phyloP scores from a whole-genome alignment of 78 protist species.

The Creolimax fragrantissima region DNA sequence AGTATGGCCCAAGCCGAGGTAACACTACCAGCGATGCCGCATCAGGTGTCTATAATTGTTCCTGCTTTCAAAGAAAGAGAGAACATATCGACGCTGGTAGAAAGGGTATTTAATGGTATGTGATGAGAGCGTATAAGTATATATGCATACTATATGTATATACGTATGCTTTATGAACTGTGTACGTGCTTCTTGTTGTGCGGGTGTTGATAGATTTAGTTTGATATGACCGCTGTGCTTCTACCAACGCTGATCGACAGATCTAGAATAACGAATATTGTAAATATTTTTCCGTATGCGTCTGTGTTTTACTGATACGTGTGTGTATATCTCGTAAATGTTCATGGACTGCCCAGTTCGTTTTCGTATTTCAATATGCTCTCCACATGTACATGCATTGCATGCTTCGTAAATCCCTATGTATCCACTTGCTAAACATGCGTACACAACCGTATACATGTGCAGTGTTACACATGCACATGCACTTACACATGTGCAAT shows the following conservation, averaged over 20 bases:
- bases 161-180: not conserved
- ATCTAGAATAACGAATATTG: too few relatives aligned
- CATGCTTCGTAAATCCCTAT: too few relatives aligned
- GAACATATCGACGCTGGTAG: constrained; percentile 4
- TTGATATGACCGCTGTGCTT: too few relatives aligned
- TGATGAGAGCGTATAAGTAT: not conserved
- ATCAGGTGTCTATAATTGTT: constrained; percentile 21
- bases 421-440: too few relatives aligned
- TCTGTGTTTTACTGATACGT: too few relatives aligned
- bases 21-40: not conserved
- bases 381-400: too few relatives aligned
- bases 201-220: too few relatives aligned
- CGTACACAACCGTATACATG: not conserved
- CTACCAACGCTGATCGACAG: too few relatives aligned
- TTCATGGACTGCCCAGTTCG: too few relatives aligned
- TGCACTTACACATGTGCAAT: not conserved
- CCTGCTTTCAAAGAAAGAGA: constrained; percentile 42
- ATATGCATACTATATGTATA: not conserved
- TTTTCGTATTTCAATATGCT: too few relatives aligned
- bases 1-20: not conserved
- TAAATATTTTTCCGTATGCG: not conserved
- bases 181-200: too few relatives aligned
- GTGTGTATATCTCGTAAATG: too few relatives aligned
- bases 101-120: constrained; percentile 16
- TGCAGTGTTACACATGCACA: not conserved